Evolutionary conservation across 148 eudicot species (phyloP).

Genomic region (Persicaria tinctoria): DNA sequence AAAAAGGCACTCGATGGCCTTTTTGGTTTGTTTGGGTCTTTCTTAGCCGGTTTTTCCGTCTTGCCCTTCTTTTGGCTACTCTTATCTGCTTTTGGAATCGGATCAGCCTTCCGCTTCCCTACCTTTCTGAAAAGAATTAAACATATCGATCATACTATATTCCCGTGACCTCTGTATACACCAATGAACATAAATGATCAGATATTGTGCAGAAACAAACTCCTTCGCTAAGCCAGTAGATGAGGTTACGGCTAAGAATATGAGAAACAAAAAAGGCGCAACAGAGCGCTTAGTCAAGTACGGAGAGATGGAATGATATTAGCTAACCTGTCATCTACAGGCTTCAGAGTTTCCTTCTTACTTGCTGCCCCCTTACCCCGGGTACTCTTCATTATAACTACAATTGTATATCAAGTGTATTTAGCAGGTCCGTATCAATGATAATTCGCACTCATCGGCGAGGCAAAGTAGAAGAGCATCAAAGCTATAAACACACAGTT

Average conservation of each 20-base stretch:
- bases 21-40: conserved; percentile 77
- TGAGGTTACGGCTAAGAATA: background rate
- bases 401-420: background rate
- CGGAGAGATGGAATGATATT: background rate
- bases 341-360: conserved; percentile 11
- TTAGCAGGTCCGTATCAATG: too few relatives aligned
- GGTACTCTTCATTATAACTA: conserved; percentile 1
- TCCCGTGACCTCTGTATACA: conserved; percentile 3
- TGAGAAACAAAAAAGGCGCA: background rate
- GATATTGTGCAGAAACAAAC: background rate
- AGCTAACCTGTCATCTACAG: conserved; percentile 13
- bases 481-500: background rate
- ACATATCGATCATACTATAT: conserved; percentile 6
- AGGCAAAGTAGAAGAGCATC: background rate
- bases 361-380: conserved; percentile 10
- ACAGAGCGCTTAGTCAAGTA: background rate
- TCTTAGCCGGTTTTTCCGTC: conserved; percentile 28
- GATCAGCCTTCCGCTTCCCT: conserved; percentile 37
- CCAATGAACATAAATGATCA: background rate
- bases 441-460: background rate
- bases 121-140: conserved; percentile 31
- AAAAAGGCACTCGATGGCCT: conserved; percentile 79
- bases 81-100: conserved; percentile 21
- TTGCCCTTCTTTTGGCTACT: conserved; percentile 18
- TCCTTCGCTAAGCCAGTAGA: background rate